Conservation (phyloP, 2,329 filamentous ascomycete genomes). For the Zymoseptoria brevis region DNA sequence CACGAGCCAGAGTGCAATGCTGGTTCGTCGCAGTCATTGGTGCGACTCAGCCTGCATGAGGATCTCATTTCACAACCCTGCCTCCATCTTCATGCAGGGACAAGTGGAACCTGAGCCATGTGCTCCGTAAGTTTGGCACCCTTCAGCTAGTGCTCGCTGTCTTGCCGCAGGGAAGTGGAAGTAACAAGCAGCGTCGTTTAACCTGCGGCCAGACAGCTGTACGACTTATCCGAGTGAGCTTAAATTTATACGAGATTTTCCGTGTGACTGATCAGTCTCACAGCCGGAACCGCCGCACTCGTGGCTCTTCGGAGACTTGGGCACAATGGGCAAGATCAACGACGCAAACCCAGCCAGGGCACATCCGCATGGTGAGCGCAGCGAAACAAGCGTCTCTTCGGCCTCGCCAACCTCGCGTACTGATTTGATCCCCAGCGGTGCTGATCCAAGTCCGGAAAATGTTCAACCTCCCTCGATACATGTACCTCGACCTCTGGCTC, state of each 20-base stretch:
- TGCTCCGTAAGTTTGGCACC: not conserved
- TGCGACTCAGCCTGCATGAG: no score
- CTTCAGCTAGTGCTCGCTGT: not conserved
- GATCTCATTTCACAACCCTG: not conserved
- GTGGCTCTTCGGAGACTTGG: constrained; percentile 16
- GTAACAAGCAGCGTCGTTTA: not conserved
- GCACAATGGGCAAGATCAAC: constrained; percentile 11
- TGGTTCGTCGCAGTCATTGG: no score
- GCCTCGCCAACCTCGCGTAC: not conserved
- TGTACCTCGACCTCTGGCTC: constrained; percentile 20
- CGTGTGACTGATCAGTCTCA: not conserved
- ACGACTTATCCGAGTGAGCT: not conserved
- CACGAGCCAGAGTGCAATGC: not conserved
- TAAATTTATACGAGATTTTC: not conserved
- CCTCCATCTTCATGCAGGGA: not conserved
- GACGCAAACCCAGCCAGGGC: constrained; percentile 1
- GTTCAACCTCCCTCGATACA: constrained; percentile 14
- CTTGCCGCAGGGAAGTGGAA: not conserved
- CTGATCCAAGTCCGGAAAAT: constrained; percentile 9
- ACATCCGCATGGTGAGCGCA: constrained; percentile 10
- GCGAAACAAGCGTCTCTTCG: not conserved
- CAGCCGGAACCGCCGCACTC: constrained; percentile 17
- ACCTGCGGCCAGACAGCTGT: not conserved
- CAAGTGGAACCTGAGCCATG: not conserved
- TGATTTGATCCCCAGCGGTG: not conserved